These are phyloP conservation scores for Penicillium waksmanii DNA, from an alignment of 495 filamentous ascomycete species.

Conservation along the genomic window DNA sequence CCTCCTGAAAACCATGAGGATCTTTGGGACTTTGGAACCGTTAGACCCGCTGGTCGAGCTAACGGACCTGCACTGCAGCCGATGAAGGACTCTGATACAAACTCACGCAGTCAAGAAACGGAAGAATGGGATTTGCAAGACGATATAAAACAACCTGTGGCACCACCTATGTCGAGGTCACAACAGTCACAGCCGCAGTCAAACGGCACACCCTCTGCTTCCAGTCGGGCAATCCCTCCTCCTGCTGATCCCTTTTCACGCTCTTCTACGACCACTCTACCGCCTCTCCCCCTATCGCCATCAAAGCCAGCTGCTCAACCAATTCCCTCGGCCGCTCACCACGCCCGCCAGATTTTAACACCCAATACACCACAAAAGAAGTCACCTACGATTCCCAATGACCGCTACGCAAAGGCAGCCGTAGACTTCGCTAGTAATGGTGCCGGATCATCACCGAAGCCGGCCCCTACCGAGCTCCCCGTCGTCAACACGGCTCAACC, in stretches of 20 bases:
- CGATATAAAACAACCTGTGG: constrained; percentile 36
- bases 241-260: constrained; percentile 7
- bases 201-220: background rate
- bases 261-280: constrained; percentile 15
- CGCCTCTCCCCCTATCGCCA: constrained; percentile 12
- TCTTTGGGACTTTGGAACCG: constrained; percentile 96
- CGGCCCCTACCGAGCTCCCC: background rate
- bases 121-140: constrained; percentile 46
- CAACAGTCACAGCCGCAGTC: background rate
- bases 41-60: constrained; percentile 68
- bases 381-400: constrained; percentile 10
- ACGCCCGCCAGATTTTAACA: constrained; percentile 1
- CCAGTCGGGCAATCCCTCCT: background rate
- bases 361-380: constrained; percentile 7
- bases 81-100: constrained; percentile 75
- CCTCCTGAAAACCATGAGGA: constrained; percentile 51
- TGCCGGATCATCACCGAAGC: constrained; percentile 2
- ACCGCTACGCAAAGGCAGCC: constrained; percentile 18
- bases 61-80: constrained; percentile 54
- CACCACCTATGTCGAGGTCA: constrained; percentile 8
- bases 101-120: constrained; percentile 59
- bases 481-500: constrained; percentile 4
- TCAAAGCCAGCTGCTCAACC: constrained; percentile 16
- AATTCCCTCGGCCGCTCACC: constrained; percentile 7
- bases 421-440: constrained; percentile 13